These are phyloP conservation scores for Carex littledalei DNA, from an alignment of 176 grass and related monocot genomes.

Conservation along the genomic window DNA sequence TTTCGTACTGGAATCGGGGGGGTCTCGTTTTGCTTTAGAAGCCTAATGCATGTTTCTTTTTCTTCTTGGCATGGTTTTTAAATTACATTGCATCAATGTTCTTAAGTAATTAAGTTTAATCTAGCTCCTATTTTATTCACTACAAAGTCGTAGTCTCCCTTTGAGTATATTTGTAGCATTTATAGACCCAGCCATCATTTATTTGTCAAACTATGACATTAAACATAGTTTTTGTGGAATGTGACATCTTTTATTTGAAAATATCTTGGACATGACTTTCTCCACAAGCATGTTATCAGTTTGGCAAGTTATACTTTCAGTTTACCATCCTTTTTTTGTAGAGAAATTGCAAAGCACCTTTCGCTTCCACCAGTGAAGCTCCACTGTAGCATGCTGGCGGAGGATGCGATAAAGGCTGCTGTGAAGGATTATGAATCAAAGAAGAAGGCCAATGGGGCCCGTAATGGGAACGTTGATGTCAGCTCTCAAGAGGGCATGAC, in stretches of 20 bases:
- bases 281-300: not conserved
- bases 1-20: not conserved
- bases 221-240: not conserved
- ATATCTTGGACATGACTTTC: not conserved
- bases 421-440: conserved; percentile 81
- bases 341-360: conserved; percentile 82
- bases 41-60: not conserved
- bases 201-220: not conserved
- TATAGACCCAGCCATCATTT: not conserved
- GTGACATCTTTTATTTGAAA: not conserved
- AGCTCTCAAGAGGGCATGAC: not conserved
- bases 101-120: not conserved
- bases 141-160: not conserved
- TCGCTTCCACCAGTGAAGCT: conserved; percentile 91
- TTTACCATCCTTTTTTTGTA: conserved; percentile 23
- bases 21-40: not conserved
- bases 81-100: not conserved
- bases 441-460: conserved; percentile 43
- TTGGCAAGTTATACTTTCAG: not conserved
- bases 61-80: not conserved
- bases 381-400: conserved; percentile 96
- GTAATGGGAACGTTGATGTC: not conserved
- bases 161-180: not conserved
- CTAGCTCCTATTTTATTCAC: not conserved
- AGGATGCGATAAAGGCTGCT: conserved; percentile 89